Percentiles rank a stretch among this genome's conserved stretches.
These are phyloP conservation scores for Russula lepida DNA, from an alignment of 768 basidiomycete species.

Conservation along the genomic window DNA sequence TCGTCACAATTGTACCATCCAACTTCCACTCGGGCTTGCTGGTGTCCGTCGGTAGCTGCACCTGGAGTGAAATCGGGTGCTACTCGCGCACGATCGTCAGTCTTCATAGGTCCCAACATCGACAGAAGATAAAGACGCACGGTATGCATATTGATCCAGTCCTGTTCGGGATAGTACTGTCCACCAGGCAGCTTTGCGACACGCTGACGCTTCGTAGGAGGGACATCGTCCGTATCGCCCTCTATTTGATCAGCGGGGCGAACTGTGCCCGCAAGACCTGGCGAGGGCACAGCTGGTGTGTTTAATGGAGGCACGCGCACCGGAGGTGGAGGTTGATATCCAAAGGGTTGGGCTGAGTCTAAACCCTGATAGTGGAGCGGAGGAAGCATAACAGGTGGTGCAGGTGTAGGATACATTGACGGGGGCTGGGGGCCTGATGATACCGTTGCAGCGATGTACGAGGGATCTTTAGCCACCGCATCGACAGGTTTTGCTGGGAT, in stretches of 20 bases:
- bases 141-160: conserved; percentile 89
- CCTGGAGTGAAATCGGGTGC: conserved; percentile 78
- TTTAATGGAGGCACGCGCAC: conserved; percentile 41
- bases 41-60: conserved; percentile 77
- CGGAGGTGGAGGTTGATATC: conserved; percentile 57
- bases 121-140: conserved; percentile 32
- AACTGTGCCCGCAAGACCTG: conserved; percentile 56
- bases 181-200: conserved; percentile 83
- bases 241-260: conserved; percentile 79
- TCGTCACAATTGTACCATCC: conserved; percentile 66
- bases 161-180: conserved; percentile 73
- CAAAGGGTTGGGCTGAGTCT: conserved; percentile 69
- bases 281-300: conserved; percentile 41
- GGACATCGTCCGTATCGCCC: conserved; percentile 51
- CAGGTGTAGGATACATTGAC: conserved; percentile 49
- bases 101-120: not conserved
- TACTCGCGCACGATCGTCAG: conserved; percentile 23
- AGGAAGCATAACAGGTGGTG: conserved; percentile 65
- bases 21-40: conserved; percentile 92
- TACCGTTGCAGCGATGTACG: conserved; percentile 76
- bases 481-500: conserved; percentile 49
- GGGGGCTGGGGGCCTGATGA: conserved; percentile 91
- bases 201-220: conserved; percentile 81
- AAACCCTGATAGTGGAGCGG: conserved; percentile 80
- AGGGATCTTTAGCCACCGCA: conserved; percentile 36